These are phyloP conservation scores for Rhynchosporium agropyri DNA, from an alignment of 2,329 filamentous ascomycete species.

Conservation along the genomic window DNA sequence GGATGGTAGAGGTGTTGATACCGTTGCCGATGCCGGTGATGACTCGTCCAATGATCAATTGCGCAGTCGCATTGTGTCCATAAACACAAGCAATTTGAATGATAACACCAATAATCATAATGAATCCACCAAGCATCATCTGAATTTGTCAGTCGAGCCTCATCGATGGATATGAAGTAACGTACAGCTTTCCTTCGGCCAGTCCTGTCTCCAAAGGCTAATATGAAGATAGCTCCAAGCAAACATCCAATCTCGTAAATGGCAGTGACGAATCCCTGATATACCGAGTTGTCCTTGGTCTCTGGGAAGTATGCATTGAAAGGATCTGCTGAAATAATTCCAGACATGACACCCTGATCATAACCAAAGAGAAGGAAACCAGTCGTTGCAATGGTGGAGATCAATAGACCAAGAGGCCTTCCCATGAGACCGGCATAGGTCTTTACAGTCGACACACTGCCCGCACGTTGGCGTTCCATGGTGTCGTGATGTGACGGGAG, in stretches of 20 bases:
- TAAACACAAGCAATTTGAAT: conserved; percentile 46
- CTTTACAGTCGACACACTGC: conserved; percentile 28
- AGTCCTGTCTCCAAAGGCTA: conserved; percentile 56
- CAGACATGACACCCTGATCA: conserved; percentile 87
- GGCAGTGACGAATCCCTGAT: conserved; percentile 55
- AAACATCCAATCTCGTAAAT: conserved; percentile 61
- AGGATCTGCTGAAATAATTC: conserved; percentile 61
- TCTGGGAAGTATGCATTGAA: conserved; percentile 84
- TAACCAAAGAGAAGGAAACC: conserved; percentile 89
- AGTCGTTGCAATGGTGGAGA: conserved; percentile 70
- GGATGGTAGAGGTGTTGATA: conserved; percentile 52
- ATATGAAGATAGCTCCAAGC: conserved; percentile 51
- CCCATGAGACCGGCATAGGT: conserved; percentile 68
- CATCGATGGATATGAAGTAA: conserved; percentile 45
- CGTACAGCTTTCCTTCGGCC: conserved; percentile 59
- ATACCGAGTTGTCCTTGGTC: conserved; percentile 54
- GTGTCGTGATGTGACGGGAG: conserved; percentile 6
- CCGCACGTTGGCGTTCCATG: conserved; percentile 17
- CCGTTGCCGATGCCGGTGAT: conserved; percentile 56
- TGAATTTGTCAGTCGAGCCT: conserved; percentile 35
- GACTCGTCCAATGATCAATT: conserved; percentile 57
- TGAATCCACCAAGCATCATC: conserved; percentile 58
- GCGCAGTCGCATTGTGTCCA: conserved; percentile 47
- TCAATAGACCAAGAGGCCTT: conserved; percentile 66
- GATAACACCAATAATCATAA: conserved; percentile 61